Conservation (phyloP, 2,329 filamentous ascomycete genomes). For the Colletotrichum musae region DNA sequence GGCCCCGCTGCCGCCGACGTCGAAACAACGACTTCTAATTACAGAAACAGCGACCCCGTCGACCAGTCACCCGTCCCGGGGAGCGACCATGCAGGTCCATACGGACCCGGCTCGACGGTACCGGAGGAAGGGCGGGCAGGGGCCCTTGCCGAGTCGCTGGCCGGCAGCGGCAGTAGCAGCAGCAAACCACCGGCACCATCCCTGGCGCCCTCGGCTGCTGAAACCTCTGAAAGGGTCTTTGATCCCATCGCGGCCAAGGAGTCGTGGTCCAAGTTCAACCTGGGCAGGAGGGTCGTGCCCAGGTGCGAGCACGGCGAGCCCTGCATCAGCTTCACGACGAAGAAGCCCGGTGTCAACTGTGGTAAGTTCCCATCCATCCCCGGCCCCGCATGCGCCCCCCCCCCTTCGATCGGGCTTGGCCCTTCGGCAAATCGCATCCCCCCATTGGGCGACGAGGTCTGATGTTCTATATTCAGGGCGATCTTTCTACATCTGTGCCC, state of each 20-base stretch:
- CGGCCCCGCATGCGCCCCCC: background rate
- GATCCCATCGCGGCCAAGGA: conserved; percentile 83
- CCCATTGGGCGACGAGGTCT: conserved; percentile 34
- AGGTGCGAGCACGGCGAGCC: conserved; percentile 91
- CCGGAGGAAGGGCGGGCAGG: background rate
- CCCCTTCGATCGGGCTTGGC: background rate
- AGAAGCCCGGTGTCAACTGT: conserved; percentile 89
- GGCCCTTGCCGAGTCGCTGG: background rate
- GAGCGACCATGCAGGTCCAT: conserved; percentile 5
- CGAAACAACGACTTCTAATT: background rate
- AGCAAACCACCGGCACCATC: conserved; percentile 13
- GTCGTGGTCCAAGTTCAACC: conserved; percentile 83
- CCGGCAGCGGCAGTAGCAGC: background rate
- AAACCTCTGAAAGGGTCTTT: conserved; percentile 60
- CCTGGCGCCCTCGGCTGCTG: conserved; percentile 22
- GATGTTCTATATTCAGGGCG: conserved; percentile 59
- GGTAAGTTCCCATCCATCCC: conserved; percentile 61
- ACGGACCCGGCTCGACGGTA: conserved; percentile 3
- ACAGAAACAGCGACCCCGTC: conserved; percentile 4
- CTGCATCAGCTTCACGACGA: conserved; percentile 86
- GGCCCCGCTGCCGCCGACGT: background rate
- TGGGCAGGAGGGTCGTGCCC: conserved; percentile 81
- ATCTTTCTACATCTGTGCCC: conserved; percentile 75
- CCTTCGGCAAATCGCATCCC: background rate
- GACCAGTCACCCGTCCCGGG: background rate